phyloP scores from a whole-genome alignment of 2,329 filamentous ascomycete genomes.

The Fusarium sp. region DNA sequence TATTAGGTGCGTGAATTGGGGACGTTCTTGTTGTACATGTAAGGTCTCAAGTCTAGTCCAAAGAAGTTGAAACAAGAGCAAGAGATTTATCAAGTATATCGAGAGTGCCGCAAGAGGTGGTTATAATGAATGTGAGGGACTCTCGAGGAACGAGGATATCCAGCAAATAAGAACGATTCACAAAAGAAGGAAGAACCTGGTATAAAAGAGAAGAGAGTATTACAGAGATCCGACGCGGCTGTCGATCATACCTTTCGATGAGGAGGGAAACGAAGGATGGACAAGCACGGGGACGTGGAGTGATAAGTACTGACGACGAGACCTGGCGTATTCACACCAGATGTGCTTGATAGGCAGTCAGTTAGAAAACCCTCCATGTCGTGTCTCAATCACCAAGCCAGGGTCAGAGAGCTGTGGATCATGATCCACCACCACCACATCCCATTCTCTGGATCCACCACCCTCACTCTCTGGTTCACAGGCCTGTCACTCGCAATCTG shows the following conservation, averaged over 20 bases:
- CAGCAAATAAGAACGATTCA: conserved; percentile 55
- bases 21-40: conserved; percentile 45
- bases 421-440: conserved; percentile 40
- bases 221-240: conserved; percentile 57
- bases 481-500: conserved; percentile 21
- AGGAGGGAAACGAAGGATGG: conserved; percentile 46
- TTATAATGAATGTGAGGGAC: conserved; percentile 55
- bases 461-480: conserved; percentile 17
- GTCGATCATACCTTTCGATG: conserved; percentile 58
- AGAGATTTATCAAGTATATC: conserved; percentile 34
- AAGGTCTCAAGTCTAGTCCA: conserved; percentile 36
- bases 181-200: conserved; percentile 61
- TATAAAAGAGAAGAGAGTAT: conserved; percentile 57
- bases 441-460: conserved; percentile 38
- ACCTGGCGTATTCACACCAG: conserved; percentile 45
- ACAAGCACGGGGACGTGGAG: conserved; percentile 55
- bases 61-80: conserved; percentile 25
- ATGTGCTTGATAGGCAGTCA: conserved; percentile 43
- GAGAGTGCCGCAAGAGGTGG: conserved; percentile 40
- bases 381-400: conserved; percentile 61
- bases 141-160: conserved; percentile 50
- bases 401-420: conserved; percentile 48
- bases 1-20: conserved; percentile 43
- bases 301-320: conserved; percentile 59
- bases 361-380: conserved; percentile 49